A percentile compares a stretch with the other conserved stretches of the same genome.
These are phyloP conservation scores for Elasticomyces elasticus DNA, from an alignment of 495 filamentous ascomycete species.

Conservation along the genomic window DNA sequence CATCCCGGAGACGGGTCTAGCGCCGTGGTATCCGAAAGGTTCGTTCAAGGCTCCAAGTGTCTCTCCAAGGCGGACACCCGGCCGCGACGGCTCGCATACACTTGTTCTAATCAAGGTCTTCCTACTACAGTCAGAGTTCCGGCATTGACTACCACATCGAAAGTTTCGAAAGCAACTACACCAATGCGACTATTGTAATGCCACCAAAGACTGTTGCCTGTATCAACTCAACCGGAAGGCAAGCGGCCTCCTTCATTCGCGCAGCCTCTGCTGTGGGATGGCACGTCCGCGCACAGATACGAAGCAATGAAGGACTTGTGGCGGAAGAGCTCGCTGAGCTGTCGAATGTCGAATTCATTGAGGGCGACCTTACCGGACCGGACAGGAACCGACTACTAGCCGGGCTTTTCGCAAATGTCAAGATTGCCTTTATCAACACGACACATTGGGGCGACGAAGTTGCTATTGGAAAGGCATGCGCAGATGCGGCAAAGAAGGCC, in stretches of 20 bases:
- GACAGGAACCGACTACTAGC: constrained; percentile 62
- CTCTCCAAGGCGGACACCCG: no score
- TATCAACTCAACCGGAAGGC: constrained; percentile 78
- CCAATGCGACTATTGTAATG: constrained; percentile 22
- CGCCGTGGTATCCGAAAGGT: no score
- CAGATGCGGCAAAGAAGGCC: constrained; percentile 78
- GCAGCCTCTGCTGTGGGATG: constrained; percentile 88
- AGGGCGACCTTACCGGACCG: constrained; percentile 52
- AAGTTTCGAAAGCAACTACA: not conserved
- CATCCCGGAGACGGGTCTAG: no score
- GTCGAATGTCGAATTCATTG: constrained; percentile 73
- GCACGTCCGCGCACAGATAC: constrained; percentile 77
- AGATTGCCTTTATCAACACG: constrained; percentile 94
- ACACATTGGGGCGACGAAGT: constrained; percentile 96
- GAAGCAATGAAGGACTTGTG: constrained; percentile 70
- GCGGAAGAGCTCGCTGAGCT: constrained; percentile 70
- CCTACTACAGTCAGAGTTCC: no score
- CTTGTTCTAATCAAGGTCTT: not conserved
- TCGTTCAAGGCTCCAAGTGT: no score
- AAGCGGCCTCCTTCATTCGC: constrained; percentile 85
- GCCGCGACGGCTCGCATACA: no score
- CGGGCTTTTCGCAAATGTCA: constrained; percentile 68
- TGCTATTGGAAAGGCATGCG: constrained; percentile 72
- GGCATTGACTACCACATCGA: not conserved
- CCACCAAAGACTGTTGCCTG: constrained; percentile 73